Conservation (phyloP, 1,284 basidiomycete species). For the Cutaneotrichosporon sp. region DNA sequence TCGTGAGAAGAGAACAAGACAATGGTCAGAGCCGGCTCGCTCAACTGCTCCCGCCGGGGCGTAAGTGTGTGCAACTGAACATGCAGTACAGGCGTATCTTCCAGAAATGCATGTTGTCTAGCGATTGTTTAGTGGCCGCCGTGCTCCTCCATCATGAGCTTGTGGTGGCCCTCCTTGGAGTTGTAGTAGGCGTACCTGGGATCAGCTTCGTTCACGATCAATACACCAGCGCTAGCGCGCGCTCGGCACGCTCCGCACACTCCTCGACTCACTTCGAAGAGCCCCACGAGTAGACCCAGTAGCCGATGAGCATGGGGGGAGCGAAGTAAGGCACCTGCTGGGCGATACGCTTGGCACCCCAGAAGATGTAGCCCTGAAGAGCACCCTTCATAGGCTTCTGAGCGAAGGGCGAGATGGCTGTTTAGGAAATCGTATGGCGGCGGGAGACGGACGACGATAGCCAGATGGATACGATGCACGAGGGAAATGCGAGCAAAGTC, state of each 20-base stretch:
- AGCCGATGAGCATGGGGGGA: constrained; percentile 70
- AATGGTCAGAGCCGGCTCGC: background rate
- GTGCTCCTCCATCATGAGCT: constrained; percentile 28
- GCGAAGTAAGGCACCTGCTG: constrained; percentile 73
- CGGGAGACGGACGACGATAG: background rate
- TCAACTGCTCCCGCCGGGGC: background rate
- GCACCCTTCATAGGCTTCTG: constrained; percentile 67
- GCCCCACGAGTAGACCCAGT: constrained; percentile 77
- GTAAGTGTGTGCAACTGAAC: background rate
- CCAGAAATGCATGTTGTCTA: constrained; percentile 7
- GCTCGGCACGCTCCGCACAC: background rate
- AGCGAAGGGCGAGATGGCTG: constrained; percentile 76
- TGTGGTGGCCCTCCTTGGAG: constrained; percentile 49
- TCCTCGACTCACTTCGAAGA: constrained; percentile 53
- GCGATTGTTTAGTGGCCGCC: constrained; percentile 25
- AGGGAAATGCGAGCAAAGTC: too few relatives aligned
- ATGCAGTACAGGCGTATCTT: background rate
- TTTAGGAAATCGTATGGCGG: too few relatives aligned
- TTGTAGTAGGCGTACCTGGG: constrained; percentile 45
- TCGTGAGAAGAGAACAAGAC: background rate
- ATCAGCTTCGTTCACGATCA: constrained; percentile 4
- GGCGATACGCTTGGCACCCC: constrained; percentile 74
- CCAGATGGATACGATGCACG: constrained; percentile 1
- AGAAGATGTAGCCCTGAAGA: constrained; percentile 73
- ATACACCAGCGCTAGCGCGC: too few relatives aligned